Conservation (phyloP, 1,284 basidiomycete species). For the Mrakiaceae sp. region DNA sequence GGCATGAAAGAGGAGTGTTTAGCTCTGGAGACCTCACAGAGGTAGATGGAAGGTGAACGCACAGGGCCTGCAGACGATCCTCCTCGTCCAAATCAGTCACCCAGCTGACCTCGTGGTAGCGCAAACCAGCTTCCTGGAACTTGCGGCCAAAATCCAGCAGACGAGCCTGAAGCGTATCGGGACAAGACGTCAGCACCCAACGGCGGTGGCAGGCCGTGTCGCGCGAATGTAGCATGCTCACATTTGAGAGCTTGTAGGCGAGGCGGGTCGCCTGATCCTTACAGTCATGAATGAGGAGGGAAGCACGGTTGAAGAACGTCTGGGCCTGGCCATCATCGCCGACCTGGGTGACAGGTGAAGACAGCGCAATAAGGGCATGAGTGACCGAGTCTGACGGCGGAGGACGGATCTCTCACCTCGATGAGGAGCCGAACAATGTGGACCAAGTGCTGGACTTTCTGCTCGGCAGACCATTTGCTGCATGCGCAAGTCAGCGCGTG, state of each 20-base stretch:
- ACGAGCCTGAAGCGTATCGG: constrained; percentile 46
- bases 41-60: constrained; percentile 28
- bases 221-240: neutral
- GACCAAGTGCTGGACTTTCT: constrained; percentile 82
- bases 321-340: constrained; percentile 90
- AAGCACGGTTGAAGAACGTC: constrained; percentile 92
- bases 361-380: too few relatives aligned
- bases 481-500: neutral
- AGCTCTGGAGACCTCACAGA: too few relatives aligned
- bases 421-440: constrained; percentile 89
- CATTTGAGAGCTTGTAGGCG: constrained; percentile 71
- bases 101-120: constrained; percentile 89
- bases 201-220: neutral
- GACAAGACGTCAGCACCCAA: neutral
- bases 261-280: constrained; percentile 64
- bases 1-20: neutral
- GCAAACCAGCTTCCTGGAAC: constrained; percentile 87
- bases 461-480: constrained; percentile 63
- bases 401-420: constrained; percentile 47
- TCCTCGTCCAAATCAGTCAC: constrained; percentile 78
- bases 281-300: constrained; percentile 67
- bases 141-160: constrained; percentile 83
- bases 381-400: neutral
- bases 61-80: constrained; percentile 78
- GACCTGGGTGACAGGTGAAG: neutral